Evolutionary conservation across 108 stramenopile genomes (phyloP).

Genomic region (Cyclotella baltica): DNA sequence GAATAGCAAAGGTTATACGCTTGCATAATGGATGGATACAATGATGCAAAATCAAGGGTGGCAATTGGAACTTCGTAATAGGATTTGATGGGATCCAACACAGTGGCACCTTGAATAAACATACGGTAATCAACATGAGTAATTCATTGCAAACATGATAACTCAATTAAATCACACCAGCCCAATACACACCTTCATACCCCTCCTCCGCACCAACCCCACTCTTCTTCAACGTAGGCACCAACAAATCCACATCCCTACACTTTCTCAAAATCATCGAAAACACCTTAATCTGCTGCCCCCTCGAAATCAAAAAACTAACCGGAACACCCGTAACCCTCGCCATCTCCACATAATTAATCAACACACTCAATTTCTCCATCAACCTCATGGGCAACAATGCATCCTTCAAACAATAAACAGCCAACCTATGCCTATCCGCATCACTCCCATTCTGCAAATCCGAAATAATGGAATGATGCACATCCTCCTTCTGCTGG

Average conservation of each 20-base stretch:
- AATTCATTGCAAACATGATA: neutral
- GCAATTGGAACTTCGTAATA: slow-evolving; percentile 99
- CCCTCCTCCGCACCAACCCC: slow-evolving; percentile 79
- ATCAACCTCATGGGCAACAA: slow-evolving; percentile 94
- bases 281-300: slow-evolving; percentile 99
- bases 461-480: slow-evolving; percentile 99
- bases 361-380: slow-evolving; percentile 97
- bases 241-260: slow-evolving; percentile 85
- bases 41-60: slow-evolving; percentile 99
- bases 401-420: slow-evolving; percentile 99
- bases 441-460: slow-evolving; percentile 96
- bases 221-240: slow-evolving; percentile 91
- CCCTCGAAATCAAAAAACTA: slow-evolving; percentile 94
- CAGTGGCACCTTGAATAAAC: slow-evolving; percentile 87
- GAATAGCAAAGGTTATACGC: slow-evolving; percentile 99
- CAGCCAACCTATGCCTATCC: slow-evolving; percentile 96
- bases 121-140: neutral
- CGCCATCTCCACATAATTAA: slow-evolving; percentile 99
- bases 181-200: slow-evolving; percentile 72
- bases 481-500: slow-evolving; percentile 99
- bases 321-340: slow-evolving; percentile 99
- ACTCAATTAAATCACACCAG: neutral
- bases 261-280: slow-evolving; percentile 98
- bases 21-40: slow-evolving; percentile 99
- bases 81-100: slow-evolving; percentile 97